phyloP scores from a whole-genome alignment of 192 early-diverging fungal species.

The Coemansia umbellata region DNA sequence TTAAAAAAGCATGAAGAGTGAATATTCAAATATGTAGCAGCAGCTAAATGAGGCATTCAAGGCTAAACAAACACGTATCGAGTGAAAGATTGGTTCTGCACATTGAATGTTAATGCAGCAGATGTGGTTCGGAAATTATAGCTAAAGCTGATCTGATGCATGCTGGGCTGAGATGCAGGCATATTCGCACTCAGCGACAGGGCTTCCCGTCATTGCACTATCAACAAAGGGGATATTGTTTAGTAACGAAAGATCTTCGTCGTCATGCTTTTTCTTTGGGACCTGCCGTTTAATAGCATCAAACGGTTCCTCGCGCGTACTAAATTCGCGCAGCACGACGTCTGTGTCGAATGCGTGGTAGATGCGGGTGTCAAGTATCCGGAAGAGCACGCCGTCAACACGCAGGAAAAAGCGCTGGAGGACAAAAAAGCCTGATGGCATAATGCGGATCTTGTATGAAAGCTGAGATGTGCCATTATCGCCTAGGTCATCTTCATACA shows the following conservation, averaged over 20 bases:
- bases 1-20: too few relatives aligned
- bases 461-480: conserved; percentile 89
- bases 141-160: background rate
- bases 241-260: conserved; percentile 46
- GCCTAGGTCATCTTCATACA: conserved; percentile 95
- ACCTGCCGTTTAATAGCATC: conserved; percentile 41
- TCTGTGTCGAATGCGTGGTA: conserved; percentile 81
- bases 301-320: conserved; percentile 63
- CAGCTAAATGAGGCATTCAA: too few relatives aligned
- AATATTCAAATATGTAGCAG: too few relatives aligned
- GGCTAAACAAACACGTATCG: too few relatives aligned
- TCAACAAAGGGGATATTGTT: conserved; percentile 50
- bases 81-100: too few relatives aligned
- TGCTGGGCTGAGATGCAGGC: conserved; percentile 12
- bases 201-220: conserved; percentile 27
- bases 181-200: conserved; percentile 24
- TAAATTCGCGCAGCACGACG: conserved; percentile 66
- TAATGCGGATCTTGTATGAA: conserved; percentile 82
- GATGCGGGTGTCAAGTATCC: conserved; percentile 84
- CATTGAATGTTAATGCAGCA: too few relatives aligned
- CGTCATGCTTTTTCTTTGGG: conserved; percentile 39
- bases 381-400: conserved; percentile 90
- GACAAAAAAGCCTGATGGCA: conserved; percentile 87
- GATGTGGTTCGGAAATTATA: background rate
- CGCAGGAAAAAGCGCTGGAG: conserved; percentile 86